A percentile compares a stretch with the other conserved stretches of the same genome.
Evolutionary conservation across 148 eudicot species (phyloP).

Genomic region (Rhododendron williamsianum): DNA sequence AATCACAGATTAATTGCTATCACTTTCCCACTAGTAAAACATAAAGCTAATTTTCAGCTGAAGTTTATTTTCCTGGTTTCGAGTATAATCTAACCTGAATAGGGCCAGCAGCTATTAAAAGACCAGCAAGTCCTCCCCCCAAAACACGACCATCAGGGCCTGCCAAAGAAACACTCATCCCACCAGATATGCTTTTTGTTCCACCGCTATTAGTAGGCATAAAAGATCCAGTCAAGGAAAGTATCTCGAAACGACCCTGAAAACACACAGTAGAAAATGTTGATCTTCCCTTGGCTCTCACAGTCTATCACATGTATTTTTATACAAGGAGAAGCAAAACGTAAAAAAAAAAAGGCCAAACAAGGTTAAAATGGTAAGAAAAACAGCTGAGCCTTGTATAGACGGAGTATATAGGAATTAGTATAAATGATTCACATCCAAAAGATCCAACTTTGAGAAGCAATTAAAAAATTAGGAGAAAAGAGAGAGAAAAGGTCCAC

Average conservation of each 20-base stretch:
- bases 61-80: background rate
- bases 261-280: background rate
- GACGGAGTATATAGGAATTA: background rate
- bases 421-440: background rate
- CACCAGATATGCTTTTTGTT: constrained; percentile 76
- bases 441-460: background rate
- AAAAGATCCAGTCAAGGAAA: constrained; percentile 74
- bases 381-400: background rate
- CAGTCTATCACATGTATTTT: background rate
- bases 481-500: constrained; percentile 7
- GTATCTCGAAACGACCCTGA: constrained; percentile 93
- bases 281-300: background rate
- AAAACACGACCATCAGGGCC: constrained; percentile 87
- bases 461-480: constrained; percentile 1
- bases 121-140: constrained; percentile 91
- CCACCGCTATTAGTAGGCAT: constrained; percentile 65
- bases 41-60: background rate
- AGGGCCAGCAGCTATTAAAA: constrained; percentile 79
- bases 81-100: constrained; percentile 53
- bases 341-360: background rate
- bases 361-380: background rate
- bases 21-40: background rate
- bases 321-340: background rate
- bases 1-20: background rate
- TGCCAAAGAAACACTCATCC: constrained; percentile 81